Percentiles rank a stretch among this genome's conserved stretches.
Conservation (phyloP, 495 filamentous ascomycete species). For the Podospora comata region DNA sequence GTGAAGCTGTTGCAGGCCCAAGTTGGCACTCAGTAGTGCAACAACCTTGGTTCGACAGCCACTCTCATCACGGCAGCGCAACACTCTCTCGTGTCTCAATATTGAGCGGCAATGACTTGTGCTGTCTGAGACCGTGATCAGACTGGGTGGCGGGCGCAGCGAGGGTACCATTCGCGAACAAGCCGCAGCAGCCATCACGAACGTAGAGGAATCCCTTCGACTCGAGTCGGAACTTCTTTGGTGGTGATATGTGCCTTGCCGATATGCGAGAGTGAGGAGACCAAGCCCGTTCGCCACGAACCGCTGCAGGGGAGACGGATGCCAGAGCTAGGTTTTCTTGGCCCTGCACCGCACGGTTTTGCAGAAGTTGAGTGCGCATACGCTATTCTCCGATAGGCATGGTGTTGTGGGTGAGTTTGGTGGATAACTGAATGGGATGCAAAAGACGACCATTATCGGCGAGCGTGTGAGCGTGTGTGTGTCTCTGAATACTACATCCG, state of each 20-base stretch:
- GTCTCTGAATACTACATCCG: conserved; percentile 3
- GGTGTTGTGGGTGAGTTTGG: conserved; percentile 5
- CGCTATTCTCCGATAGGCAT: conserved; percentile 22
- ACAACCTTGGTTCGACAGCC: neutral
- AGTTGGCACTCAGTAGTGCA: neutral
- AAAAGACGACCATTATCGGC: neutral
- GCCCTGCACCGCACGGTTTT: conserved; percentile 24
- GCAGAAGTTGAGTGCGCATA: conserved; percentile 6
- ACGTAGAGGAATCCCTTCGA: neutral
- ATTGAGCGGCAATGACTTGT: neutral
- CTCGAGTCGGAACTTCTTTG: neutral
- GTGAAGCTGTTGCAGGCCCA: neutral
- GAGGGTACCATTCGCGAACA: neutral
- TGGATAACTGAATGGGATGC: neutral
- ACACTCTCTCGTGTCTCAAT: neutral
- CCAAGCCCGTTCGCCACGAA: conserved; percentile 20
- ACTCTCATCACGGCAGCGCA: neutral
- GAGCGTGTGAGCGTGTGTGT: neutral
- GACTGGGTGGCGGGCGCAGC: neutral
- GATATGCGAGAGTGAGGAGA: conserved; percentile 9
- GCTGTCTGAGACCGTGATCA: neutral
- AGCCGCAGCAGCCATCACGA: conserved; percentile 2
- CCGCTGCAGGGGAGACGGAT: conserved; percentile 25
- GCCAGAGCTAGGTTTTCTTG: conserved; percentile 10
- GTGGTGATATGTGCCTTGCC: neutral